A percentile compares a stretch with the other conserved stretches of the same genome.
phyloP scores from a whole-genome alignment of 768 basidiomycete species.

The Xerocomellus dryophilus region DNA sequence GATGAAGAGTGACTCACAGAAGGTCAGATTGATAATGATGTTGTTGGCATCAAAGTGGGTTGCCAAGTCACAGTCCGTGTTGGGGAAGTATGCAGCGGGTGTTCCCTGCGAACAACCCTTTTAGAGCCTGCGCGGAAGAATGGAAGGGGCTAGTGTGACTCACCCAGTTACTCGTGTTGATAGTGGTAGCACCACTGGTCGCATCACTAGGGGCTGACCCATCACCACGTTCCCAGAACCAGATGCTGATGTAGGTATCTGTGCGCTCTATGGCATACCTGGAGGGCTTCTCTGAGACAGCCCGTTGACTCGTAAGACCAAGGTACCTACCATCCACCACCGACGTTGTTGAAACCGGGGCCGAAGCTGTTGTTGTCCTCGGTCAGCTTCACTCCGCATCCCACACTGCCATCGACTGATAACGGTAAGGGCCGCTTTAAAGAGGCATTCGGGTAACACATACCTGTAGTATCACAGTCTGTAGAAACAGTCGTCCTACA shows the following conservation, averaged over 20 bases:
- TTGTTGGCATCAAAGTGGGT: slow-evolving; percentile 34
- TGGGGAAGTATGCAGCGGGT: slow-evolving; percentile 36
- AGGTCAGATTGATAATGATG: slow-evolving; percentile 35
- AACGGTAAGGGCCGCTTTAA: neutral
- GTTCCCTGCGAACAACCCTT: slow-evolving; percentile 20
- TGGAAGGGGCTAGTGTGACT: neutral
- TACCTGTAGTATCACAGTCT: slow-evolving; percentile 24
- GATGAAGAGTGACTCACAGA: slow-evolving; percentile 22
- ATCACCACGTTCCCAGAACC: slow-evolving; percentile 40
- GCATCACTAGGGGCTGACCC: slow-evolving; percentile 34
- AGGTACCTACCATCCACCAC: slow-evolving; percentile 39
- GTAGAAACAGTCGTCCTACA: slow-evolving; percentile 21
- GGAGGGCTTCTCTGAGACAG: neutral
- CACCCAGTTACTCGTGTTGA: slow-evolving; percentile 27
- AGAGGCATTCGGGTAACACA: neutral
- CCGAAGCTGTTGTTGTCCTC: slow-evolving; percentile 28
- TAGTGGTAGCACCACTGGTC: slow-evolving; percentile 14
- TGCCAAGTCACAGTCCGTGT: slow-evolving; percentile 40
- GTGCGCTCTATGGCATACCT: slow-evolving; percentile 42
- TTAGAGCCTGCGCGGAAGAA: neutral
- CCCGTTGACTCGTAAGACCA: neutral
- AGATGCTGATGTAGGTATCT: slow-evolving; percentile 34
- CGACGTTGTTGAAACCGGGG: slow-evolving; percentile 30
- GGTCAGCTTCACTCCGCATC: slow-evolving; percentile 35
- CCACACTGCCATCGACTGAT: slow-evolving; percentile 32